Evolutionary conservation across 192 early-diverging fungal species (phyloP), one percentile per base, ranked within the genome.

Genomic region (Umbelopsis sp.): DNA sequence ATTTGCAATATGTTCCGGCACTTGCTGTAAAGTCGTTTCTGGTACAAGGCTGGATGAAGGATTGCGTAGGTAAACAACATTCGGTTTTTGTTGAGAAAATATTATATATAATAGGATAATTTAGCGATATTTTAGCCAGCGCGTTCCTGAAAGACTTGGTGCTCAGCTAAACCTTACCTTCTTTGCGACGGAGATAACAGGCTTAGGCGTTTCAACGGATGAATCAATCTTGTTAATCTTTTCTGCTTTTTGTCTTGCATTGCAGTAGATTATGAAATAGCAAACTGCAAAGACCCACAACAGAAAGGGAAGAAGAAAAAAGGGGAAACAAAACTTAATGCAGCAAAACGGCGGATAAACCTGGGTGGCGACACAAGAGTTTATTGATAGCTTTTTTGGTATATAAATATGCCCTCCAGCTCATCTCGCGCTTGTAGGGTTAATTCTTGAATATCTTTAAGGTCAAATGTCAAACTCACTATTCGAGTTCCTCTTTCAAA

Each of bases 391-490:
- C 22, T 44, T 58, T 77, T 82, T 23, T 78, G 68, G 50, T 84
- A 87, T 23, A 87, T 73, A 74, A 74, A 87, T 35, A 86, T 82
- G 21, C 82, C 80, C 11, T 86, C 83, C 10, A 70, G 64, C 13
- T 78, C 72, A 64, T 87, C 84, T 11, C 73, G 73, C 5, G 68
- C 25, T 41, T 76, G 68, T 45, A 81, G 74, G 12, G 64, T 69
- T 10, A 86, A 68, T 27, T 72, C 81, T 45, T 74, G 69, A 27
- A 86, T 72, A 61, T 86, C 83, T 41, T 78, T 82, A 9, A 86
- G 65, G 69, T 86, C 78, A 68, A 86, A 86, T 23, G 84, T 81
- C 25, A 84, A 46, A 22, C 83, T 84, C 1, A 86, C 79, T 33
- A 86, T 86, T n/a, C 79, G 53, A 13, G 76, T 80, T 5, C 85